Conservation (phyloP, 2,329 filamentous ascomycete genomes). For the Penicillium vulpinum region DNA sequence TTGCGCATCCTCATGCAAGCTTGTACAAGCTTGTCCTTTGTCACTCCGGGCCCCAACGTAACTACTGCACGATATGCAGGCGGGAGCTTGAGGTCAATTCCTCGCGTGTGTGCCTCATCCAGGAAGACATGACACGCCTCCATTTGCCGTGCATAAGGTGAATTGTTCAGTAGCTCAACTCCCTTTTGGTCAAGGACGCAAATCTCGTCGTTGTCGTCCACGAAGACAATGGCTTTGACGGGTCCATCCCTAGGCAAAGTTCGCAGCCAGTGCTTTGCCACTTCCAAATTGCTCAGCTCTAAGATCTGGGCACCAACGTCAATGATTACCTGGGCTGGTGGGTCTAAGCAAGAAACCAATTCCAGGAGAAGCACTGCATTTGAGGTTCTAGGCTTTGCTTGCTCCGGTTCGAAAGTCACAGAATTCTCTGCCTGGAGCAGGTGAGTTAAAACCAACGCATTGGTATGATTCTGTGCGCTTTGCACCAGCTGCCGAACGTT, state of each 20-base stretch:
- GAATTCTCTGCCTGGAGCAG: conserved; percentile 57
- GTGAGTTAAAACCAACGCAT: conserved; percentile 63
- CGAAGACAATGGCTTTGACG: conserved; percentile 57
- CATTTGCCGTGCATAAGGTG: conserved; percentile 58
- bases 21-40: conserved; percentile 70
- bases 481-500: conserved; percentile 59
- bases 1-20: conserved; percentile 72
- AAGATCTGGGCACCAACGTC: conserved; percentile 72
- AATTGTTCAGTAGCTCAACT: conserved; percentile 51
- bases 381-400: conserved; percentile 4
- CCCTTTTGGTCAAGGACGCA: conserved; percentile 32
- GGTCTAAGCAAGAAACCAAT: conserved; percentile 42
- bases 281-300: conserved; percentile 58
- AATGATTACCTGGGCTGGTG: conserved; percentile 59
- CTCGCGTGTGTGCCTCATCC: conserved; percentile 69
- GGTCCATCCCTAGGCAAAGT: conserved; percentile 11
- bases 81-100: conserved; percentile 67
- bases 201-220: conserved; percentile 41
- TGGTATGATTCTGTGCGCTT: conserved; percentile 60
- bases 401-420: conserved; percentile 8
- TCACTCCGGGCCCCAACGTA: conserved; percentile 64
- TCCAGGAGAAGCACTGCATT: conserved; percentile 47
- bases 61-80: conserved; percentile 62
- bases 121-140: conserved; percentile 66
- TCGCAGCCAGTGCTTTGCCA: conserved; percentile 58